Percentiles rank a stretch among this genome's conserved stretches.
These are phyloP conservation scores for Orbilia brochopaga DNA, from an alignment of 2,329 filamentous ascomycete genomes.

Conservation along the genomic window DNA sequence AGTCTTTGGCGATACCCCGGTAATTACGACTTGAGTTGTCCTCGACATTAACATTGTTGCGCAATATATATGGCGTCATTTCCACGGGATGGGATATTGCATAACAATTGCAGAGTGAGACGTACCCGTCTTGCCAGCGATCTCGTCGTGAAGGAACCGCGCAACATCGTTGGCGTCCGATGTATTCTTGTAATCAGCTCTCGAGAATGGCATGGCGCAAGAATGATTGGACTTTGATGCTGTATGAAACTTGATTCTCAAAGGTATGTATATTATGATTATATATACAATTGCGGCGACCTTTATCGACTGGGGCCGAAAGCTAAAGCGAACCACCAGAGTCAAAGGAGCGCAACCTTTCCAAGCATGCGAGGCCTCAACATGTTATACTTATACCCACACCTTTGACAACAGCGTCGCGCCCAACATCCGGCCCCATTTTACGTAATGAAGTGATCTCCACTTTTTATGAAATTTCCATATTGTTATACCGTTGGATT, in stretches of 20 bases:
- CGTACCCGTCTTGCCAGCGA: conserved; percentile 26
- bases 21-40: conserved; percentile 58
- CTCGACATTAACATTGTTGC: no score
- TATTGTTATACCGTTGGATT: no score
- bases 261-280: no score
- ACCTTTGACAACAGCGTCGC: no score
- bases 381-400: no score
- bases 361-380: no score
- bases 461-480: no score
- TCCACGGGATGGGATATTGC: background rate
- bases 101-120: background rate
- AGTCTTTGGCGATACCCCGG: conserved; percentile 59
- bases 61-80: background rate
- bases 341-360: no score
- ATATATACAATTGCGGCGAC: background rate
- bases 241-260: background rate
- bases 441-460: no score
- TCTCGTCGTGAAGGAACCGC: conserved; percentile 28
- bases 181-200: conserved; percentile 21
- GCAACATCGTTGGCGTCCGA: conserved; percentile 29
- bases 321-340: no score
- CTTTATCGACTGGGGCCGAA: no score
- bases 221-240: background rate
- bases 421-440: no score
- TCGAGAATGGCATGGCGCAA: conserved; percentile 33